Conservation (phyloP, 2,329 filamentous ascomycete genomes). For the Xylaria sp. region DNA sequence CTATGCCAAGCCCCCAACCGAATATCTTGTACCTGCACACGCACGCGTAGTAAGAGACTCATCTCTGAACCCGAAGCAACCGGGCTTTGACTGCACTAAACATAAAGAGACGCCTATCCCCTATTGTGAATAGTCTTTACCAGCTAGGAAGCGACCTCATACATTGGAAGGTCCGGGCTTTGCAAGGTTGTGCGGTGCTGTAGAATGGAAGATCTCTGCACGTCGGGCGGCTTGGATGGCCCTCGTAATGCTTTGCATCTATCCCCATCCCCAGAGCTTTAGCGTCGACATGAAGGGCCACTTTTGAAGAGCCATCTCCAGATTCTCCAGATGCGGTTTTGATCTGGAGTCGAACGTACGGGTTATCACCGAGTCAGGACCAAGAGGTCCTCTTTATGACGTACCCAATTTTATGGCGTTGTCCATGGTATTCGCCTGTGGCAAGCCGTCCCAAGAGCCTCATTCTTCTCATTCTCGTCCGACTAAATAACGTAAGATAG, state of each 20-base stretch:
- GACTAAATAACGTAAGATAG: not conserved
- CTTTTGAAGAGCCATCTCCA: conserved; percentile 15
- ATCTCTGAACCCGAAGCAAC: not conserved
- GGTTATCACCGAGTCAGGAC: conserved; percentile 18
- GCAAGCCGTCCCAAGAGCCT: not conserved
- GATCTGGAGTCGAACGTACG: conserved; percentile 16
- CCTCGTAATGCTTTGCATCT: not conserved
- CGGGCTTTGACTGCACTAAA: not conserved
- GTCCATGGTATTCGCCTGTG: not conserved
- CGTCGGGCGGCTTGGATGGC: not conserved
- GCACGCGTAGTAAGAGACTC: conserved; percentile 16
- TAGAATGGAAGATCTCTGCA: not conserved
- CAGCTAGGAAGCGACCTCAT: conserved; percentile 9
- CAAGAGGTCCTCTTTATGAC: not conserved
- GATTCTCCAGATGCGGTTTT: conserved; percentile 22
- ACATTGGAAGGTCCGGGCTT: not conserved
- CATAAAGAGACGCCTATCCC: not conserved
- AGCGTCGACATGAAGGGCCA: conserved; percentile 11
- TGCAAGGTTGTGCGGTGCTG: not conserved
- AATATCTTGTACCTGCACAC: not conserved
- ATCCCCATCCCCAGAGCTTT: not conserved
- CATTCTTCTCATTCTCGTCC: not conserved
- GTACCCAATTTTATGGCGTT: not conserved
- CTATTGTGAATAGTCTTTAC: conserved; percentile 7
- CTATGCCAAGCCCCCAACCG: conserved; percentile 12